A percentile compares a stretch with the other conserved stretches of the same genome.
Conservation (phyloP, 192 early-diverging fungal genomes). For the Dissophora ornata region DNA sequence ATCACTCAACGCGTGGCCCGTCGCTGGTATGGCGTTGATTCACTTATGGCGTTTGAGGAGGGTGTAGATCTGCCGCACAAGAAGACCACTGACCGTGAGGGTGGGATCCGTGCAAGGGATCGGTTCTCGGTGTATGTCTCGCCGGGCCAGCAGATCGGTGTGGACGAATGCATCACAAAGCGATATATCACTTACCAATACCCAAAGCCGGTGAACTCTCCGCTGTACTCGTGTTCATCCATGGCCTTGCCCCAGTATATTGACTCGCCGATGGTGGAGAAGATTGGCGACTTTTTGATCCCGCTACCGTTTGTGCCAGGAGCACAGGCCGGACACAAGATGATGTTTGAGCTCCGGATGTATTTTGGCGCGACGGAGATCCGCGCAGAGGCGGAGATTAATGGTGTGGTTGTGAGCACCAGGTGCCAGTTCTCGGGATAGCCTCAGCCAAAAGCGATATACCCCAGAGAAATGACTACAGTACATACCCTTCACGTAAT, state of each 20-base stretch:
- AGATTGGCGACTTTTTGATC: slow-evolving; percentile 51
- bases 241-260: slow-evolving; percentile 42
- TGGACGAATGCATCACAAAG: slow-evolving; percentile 51
- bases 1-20: slow-evolving; percentile 62
- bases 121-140: slow-evolving; percentile 61
- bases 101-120: slow-evolving; percentile 55
- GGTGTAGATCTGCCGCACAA: slow-evolving; percentile 54
- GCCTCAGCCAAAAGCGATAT: no score
- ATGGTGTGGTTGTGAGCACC: slow-evolving; percentile 47
- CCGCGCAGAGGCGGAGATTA: slow-evolving; percentile 62
- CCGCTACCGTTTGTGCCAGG: slow-evolving; percentile 51
- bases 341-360: slow-evolving; percentile 55
- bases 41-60: slow-evolving; percentile 59
- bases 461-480: not conserved
- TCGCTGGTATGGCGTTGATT: slow-evolving; percentile 65
- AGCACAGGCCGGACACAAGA: slow-evolving; percentile 37
- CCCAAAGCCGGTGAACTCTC: slow-evolving; percentile 50
- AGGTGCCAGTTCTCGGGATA: slow-evolving; percentile 47
- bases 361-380: slow-evolving; percentile 65
- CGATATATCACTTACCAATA: slow-evolving; percentile 52
- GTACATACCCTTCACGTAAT: no score
- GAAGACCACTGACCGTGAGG: slow-evolving; percentile 53
- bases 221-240: slow-evolving; percentile 42
- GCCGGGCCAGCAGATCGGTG: slow-evolving; percentile 56
- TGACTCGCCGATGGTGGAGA: slow-evolving; percentile 42